phyloP scores from a whole-genome alignment of 257 asterid species.

The Solanum medicagineum region DNA sequence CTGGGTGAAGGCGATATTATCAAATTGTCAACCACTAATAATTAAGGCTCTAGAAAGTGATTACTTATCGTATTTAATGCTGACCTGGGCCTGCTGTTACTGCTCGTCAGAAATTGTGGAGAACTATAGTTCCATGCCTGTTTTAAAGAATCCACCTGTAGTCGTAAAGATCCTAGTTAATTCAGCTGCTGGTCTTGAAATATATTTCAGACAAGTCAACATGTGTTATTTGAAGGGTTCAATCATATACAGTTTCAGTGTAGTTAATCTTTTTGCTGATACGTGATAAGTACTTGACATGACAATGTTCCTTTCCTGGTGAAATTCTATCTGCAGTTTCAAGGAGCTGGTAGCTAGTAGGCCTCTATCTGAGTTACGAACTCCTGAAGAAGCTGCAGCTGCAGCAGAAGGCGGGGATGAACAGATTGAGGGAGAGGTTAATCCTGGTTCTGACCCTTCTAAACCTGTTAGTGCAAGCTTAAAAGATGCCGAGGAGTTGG shows the following conservation, averaged over 20 bases:
- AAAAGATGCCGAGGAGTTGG: conserved; percentile 95
- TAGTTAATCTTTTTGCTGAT: neutral
- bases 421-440: conserved; percentile 61
- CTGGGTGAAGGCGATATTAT: neutral
- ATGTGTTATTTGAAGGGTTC: neutral
- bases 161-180: neutral
- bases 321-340: conserved; percentile 38
- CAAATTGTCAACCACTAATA: neutral
- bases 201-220: neutral
- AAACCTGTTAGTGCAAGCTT: conserved; percentile 61
- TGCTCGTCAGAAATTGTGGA: neutral
- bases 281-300: neutral
- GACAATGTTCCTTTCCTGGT: neutral
- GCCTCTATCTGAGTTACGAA: conserved; percentile 70
- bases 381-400: conserved; percentile 69
- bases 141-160: neutral
- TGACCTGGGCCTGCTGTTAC: neutral
- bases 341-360: conserved; percentile 93
- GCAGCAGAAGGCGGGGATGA: conserved; percentile 37
- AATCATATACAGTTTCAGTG: neutral
- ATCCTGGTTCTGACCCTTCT: conserved; percentile 38
- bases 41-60: neutral
- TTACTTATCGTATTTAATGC: neutral
- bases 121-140: neutral
- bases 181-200: neutral